These are phyloP conservation scores for Colletotrichum sp. DNA, from an alignment of 2,329 filamentous ascomycete genomes.

Conservation along the genomic window DNA sequence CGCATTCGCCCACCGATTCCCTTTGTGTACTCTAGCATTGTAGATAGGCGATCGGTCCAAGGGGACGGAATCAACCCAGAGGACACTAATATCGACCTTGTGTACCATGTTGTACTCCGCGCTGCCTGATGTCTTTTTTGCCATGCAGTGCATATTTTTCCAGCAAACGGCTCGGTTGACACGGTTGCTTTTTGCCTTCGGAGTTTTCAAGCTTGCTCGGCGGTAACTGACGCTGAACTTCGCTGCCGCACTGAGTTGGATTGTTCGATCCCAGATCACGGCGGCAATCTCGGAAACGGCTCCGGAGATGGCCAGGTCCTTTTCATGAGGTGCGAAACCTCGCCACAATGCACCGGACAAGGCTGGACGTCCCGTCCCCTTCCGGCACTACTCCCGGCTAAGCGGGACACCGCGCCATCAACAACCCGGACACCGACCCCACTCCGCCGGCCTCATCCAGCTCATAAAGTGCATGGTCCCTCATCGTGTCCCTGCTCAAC, in stretches of 20 bases:
- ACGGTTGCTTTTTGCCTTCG: slow-evolving; percentile 8
- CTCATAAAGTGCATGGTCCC: neutral
- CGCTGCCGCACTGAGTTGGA: neutral
- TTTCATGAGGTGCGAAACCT: neutral
- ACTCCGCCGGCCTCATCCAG: neutral
- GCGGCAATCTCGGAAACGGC: neutral
- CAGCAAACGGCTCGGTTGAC: neutral
- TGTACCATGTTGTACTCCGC: neutral
- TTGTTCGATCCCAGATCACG: neutral
- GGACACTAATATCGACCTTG: slow-evolving; percentile 20
- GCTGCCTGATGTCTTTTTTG: neutral
- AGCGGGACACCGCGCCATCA: slow-evolving; percentile 14
- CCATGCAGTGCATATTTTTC: neutral
- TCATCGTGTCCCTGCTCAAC: neutral
- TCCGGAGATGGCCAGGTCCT: neutral
- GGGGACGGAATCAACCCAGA: slow-evolving; percentile 21
- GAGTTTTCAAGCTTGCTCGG: slow-evolving; percentile 3
- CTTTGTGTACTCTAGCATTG: slow-evolving; percentile 73
- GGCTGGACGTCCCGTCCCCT: neutral
- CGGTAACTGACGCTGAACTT: neutral
- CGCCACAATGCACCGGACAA: too few relatives aligned
- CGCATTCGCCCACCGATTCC: slow-evolving; percentile 47
- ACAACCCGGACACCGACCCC: slow-evolving; percentile 15
- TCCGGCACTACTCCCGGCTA: slow-evolving; percentile 8
- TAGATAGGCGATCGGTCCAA: slow-evolving; percentile 61